Evolutionary conservation across 1,139 yeast genomes (phyloP), one percentile per base, ranked within the genome.

Genomic region (Debaryomycetaceae sp.): DNA sequence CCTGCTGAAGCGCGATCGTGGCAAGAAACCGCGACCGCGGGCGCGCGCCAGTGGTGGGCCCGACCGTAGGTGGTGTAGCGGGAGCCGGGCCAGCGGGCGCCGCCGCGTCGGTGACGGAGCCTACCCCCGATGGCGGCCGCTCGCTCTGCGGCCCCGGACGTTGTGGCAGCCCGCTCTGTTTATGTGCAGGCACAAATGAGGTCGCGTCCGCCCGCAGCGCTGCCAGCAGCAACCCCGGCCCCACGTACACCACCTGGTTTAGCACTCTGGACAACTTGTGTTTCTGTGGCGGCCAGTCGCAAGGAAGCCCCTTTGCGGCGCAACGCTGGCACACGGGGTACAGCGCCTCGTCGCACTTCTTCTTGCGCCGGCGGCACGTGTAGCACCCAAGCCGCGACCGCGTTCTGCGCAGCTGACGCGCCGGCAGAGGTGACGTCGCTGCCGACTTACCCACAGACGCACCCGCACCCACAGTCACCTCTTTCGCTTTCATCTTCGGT

Each of bases 1-100:
- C 69, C 48, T 64, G 64, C 46, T 65, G 71, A 52, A 64, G 49
- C 18, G 70, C 70, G 24, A 65, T 65, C 31, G 59, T 45, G 22
- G 56, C 52, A 18, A 60, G 41, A 30, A 54, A 47, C 38, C 48
- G 49, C 11, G 29, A 49, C 49, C 23, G n/a, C n/a, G n/a, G n/a
- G n/a, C n/a, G n/a, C n/a, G n/a, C n/a, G n/a, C n/a, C n/a, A n/a
- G n/a, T n/a, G n/a, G n/a, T n/a, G n/a, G n/a, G n/a, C n/a, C n/a
- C n/a, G n/a, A n/a, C n/a, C n/a, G n/a, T n/a, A n/a, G n/a, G n/a
- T n/a, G n/a, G n/a, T n/a, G n/a, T n/a, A n/a, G n/a, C n/a, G n/a
- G n/a, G n/a, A n/a, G n/a, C n/a, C n/a, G n/a, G n/a, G n/a, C n/a
- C n/a, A n/a, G n/a, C n/a, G n/a, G n/a, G n/a, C n/a, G n/a, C n/a